Base-by-base conservation (phyloP, 192 early-diverging fungal genomes). In the Tieghemiomyces parasiticus region DNA sequence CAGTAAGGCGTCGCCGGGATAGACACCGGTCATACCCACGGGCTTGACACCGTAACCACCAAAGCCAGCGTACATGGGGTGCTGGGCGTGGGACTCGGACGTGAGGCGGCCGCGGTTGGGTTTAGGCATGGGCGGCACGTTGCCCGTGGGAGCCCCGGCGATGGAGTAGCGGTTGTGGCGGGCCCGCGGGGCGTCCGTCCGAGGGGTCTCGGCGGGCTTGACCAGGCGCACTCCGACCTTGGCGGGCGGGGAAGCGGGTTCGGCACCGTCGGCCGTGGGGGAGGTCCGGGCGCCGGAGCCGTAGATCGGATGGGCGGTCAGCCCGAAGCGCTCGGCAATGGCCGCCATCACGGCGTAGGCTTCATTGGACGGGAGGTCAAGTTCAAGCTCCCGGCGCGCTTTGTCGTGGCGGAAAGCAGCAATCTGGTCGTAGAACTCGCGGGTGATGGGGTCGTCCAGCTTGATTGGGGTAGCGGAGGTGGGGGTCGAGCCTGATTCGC, bases 401-500 rank as follows among this genome's bases (percentile, higher is more conserved):
- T 80, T 75, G 64, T 86, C 80, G 64, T 81, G 79, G 66, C 84
- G 76, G 64, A 88, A 88, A 44, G 80, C 74, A 49, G 83, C 75
- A 56, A 88, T 66, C 54, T 80, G 75, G 35, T 85, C 83, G 66
- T 88, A 88, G 45, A 86, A 75, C 46, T 76, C 72, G 31, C 85
- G 70, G 12, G 83, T 85, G 52, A 79, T 79, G 22, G 78, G 70
- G 68, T 88, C 81, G 60, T 86, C 85, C 53, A 88, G 65, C 56
- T 88, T 81, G 53, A 88, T 74, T 66, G 69, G 46, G 29, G 60
- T 59, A 38, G 62, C 47, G 24, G 64, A 46, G 6, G 44, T 63
- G 14, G 65, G 26, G 33, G 56, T 35, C 45, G 59, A 63, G n/a
- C 30, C 13, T 52, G 30, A 33, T 33, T 52, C 51, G 34, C 51